phyloP scores from a whole-genome alignment of 495 filamentous ascomycete genomes.

The Talaromyces proteolyticus region DNA sequence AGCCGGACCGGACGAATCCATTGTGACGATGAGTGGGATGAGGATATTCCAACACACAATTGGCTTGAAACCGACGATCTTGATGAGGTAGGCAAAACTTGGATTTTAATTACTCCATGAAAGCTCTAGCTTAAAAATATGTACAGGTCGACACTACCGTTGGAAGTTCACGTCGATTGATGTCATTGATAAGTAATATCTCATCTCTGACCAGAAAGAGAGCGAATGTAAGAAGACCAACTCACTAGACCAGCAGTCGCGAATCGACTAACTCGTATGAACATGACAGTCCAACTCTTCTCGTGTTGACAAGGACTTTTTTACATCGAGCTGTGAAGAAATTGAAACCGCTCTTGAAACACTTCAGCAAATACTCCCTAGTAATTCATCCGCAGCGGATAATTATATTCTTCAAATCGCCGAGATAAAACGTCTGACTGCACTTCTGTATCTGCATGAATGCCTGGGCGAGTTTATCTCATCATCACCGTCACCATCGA shows the following conservation, averaged over 20 bases:
- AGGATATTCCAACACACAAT: background rate
- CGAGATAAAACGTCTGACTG: constrained; percentile 11
- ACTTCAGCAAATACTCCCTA: constrained; percentile 9
- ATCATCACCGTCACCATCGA: background rate
- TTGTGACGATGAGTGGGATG: background rate
- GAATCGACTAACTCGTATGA: background rate
- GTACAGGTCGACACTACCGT: constrained; percentile 12
- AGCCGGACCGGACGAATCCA: constrained; percentile 8
- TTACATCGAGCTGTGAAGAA: background rate
- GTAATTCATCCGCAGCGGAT: constrained; percentile 2
- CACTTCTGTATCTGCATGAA: constrained; percentile 12
- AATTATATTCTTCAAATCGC: constrained; percentile 10
- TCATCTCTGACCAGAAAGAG: constrained; percentile 6
- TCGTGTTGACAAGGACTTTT: background rate
- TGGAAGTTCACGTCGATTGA: constrained; percentile 15
- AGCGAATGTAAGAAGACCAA: background rate
- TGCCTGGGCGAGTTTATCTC: constrained; percentile 1
- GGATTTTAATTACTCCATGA: background rate
- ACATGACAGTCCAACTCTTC: background rate
- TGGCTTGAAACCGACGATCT: constrained; percentile 14
- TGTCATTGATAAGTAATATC: constrained; percentile 11
- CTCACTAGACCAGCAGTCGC: background rate
- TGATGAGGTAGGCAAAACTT: constrained; percentile 11
- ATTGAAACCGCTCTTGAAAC: background rate
- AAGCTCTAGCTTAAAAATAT: background rate